Evolutionary conservation across 805 yeast species (phyloP), one percentile per base, ranked within the genome.

Genomic region (Saccharomyces jurei): DNA sequence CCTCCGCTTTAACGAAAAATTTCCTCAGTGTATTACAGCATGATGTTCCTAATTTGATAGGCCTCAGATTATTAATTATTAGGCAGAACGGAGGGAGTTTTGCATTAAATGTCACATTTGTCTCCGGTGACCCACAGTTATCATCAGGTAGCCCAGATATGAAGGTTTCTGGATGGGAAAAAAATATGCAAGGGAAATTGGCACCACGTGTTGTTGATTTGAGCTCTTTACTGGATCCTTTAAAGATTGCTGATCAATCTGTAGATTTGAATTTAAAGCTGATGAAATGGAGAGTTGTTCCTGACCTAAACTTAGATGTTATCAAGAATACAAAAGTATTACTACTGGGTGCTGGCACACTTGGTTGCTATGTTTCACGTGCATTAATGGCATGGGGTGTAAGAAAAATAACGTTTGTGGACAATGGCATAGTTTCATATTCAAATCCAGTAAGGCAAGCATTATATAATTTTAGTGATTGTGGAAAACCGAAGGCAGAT

Each of bases 361-460:
- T 95, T 6, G 99, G 99, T 0, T 86, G 95, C 56, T 92, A 92
- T 64, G 92, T 94, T 5, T 80, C 95, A 0, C 76, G 99, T 53
- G 86, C 87, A 0, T 71, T 94, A 29, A 67, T 94, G 68, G 98
- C 96, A 0, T 94, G 99, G 99, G 99, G 99, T 3, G 91, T 91
- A 0, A 74, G 89, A 49, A 75, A 82, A 36, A 84, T 94, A 21
- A 86, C 97, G 0, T 83, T 94, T 70, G 92, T 94, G 2, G 99
- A 94, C 68, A 89, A 81, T 67, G 96, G 97, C 2, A 75, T 79
- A 26, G 89, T 95, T 0, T 89, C 97, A 3, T 89, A 83, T 70
- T 88, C 96, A 9, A 94, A 94, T 63, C 99, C 99, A 0, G 99
- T 94, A 0, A 76, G 99, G 51, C 99, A 94, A 63, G 92, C 98